Evolutionary conservation across 768 basidiomycete genomes (phyloP), one percentile per base, ranked within the genome.

Genomic region (Termitomyces sp.): DNA sequence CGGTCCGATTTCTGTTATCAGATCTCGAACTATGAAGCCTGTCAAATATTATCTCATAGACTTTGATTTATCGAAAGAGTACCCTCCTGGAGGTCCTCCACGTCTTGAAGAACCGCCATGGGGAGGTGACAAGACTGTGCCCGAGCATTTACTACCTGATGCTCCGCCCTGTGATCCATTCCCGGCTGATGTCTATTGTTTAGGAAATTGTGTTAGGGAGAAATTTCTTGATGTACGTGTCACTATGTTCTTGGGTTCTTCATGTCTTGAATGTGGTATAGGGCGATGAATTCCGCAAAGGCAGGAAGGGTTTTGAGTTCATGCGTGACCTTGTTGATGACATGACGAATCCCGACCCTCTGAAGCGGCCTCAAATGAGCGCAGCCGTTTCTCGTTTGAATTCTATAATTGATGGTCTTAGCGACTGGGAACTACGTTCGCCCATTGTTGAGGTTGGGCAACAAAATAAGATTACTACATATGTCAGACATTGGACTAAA

Each of bases 1-100:
- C 38, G 49, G 57, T 14, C 17, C 17, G 30, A 44, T 38, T 6
- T 35, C 26, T 15, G 60, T 56, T 14, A 47, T 46, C 33, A 38
- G 48, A 2, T 61, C 53, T 50, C 63, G 61, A n/a, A 66, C 62
- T 11, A 37, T 42, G 21, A 50, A 30, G 23, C 63, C 63, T 4
- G 60, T 50, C 35, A 50, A 37, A 23, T 50, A 50, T 49, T 35
- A 49, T 8, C 31, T 49, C 19, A 49, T 49, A 19, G 68, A 70
- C 37, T 70, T 67, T 47, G 66, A 64, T 28, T 41, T 68, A 11
- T 62, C 67, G 6, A 50, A 47, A 5, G 54, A 49, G 12, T 70
- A 64, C 52, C 40, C n/a, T 19, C 53, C 53, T n/a, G 43, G 43
- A 35, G 55, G 55, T 8, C 35, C 56, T 0, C 56, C 56, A 5